A percentile compares a stretch with the other conserved stretches of the same genome.
phyloP scores from a whole-genome alignment of 192 early-diverging fungal species.

The Coemansia sp. region DNA sequence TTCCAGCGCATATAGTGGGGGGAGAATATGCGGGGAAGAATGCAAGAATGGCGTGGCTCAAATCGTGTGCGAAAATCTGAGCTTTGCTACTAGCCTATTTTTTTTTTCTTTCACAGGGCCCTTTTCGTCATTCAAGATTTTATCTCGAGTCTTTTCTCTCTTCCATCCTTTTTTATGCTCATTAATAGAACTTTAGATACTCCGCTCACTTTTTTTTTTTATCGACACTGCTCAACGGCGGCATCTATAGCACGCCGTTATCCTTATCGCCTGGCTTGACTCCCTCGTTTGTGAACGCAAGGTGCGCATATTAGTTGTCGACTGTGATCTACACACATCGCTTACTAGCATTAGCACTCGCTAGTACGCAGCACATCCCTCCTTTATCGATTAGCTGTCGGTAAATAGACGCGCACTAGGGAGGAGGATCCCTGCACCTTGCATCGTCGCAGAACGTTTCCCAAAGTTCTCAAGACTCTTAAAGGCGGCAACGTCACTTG shows the following conservation, averaged over 20 bases:
- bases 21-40: background rate
- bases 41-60: background rate
- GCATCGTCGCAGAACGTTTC: constrained; percentile 9
- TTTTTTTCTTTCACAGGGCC: background rate
- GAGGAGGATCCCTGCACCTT: background rate
- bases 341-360: background rate
- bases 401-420: background rate
- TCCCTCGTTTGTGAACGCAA: background rate
- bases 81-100: background rate
- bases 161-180: background rate
- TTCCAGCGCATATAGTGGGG: background rate
- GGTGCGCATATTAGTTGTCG: background rate
- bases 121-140: background rate
- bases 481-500: background rate
- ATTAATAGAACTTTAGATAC: background rate
- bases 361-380: background rate
- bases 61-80: background rate
- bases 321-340: constrained; percentile 5
- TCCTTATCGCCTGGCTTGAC: background rate
- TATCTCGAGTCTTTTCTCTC: background rate
- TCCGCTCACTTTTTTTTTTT: background rate
- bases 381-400: background rate
- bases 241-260: background rate
- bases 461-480: background rate
- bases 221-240: too few relatives aligned